Base-by-base conservation (phyloP, 305 asterid species). In the Fraxinus paxiana region DNA sequence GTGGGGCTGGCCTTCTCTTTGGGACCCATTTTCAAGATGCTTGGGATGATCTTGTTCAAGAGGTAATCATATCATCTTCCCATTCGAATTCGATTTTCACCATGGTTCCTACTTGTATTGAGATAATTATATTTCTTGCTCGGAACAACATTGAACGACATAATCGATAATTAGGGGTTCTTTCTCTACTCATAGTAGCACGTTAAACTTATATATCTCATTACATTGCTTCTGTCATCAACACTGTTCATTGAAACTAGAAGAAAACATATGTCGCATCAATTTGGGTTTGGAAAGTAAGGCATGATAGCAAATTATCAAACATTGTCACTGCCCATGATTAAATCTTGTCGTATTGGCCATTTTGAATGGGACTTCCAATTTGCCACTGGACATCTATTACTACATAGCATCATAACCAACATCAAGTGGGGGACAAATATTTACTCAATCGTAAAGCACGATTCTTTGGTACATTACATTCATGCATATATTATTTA, bases 1-100 rank as follows among this genome's bases (percentile, higher is more conserved):
- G 98, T 37, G 99, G 98, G 75, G 97, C 99, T 7, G 99, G 99
- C 0, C 86, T 92, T 69, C 97, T 96, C 81, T 96, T 96, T 77
- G 98, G 98, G 30, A 88, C 98, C 70, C 97, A 96, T 85, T 94
- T 91, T 84, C 94, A 96, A 80, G 99, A 96, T 87, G 98, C 99
- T 26, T 96, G 99, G 99, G 90, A 96, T 76, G 99, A 96, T 85
- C 98, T 96, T 75, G 97, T 96, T 87, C 91, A 88, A 73, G 97
- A 94, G 98, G 99, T 94, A 88, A 76, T 69, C 74, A 69, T 69
- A 69, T 69, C 38, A 69, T 67, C 18, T 69, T 28, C 17, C 67
- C 67, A 56, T 56, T 17, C 4, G 12, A 56, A 56, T 56, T 17
- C 67, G 28, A 56, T 56, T 56, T 56, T 18, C 67, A 17, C 67